Percentiles rank a stretch among this genome's conserved stretches.
Evolutionary conservation across 2,329 filamentous ascomycete species (phyloP).

Genomic region (Colletotrichum tabaci): DNA sequence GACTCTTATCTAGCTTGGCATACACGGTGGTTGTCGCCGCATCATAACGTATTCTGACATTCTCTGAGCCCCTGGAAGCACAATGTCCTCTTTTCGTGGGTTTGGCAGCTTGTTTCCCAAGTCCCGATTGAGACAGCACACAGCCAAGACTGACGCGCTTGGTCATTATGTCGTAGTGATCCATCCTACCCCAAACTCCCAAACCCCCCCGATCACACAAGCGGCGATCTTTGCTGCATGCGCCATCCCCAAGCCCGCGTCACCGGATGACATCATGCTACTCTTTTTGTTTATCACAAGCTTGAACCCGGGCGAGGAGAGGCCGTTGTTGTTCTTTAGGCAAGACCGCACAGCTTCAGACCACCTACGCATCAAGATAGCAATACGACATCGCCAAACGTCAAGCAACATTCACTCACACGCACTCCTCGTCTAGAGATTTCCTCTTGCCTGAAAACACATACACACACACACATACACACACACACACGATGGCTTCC

Average conservation of each 20-base stretch:
- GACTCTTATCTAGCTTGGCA: too few relatives aligned
- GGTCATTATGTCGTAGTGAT: slow-evolving; percentile 20
- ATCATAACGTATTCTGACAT: too few relatives aligned
- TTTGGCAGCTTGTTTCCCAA: background rate
- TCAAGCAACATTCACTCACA: background rate
- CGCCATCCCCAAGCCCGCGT: background rate
- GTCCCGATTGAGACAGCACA: background rate
- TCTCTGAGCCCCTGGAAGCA: background rate
- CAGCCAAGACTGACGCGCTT: background rate
- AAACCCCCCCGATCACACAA: slow-evolving; percentile 16
- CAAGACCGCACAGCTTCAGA: too few relatives aligned
- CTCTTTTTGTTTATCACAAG: slow-evolving; percentile 11
- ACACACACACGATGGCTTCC: slow-evolving; percentile 5
- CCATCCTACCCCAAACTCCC: too few relatives aligned
- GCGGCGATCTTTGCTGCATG: slow-evolving; percentile 32
- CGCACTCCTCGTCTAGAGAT: background rate
- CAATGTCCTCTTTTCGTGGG: background rate
- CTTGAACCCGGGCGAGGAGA: too few relatives aligned
- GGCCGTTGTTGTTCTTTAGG: too few relatives aligned
- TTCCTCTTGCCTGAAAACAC: background rate
- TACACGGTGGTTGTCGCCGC: too few relatives aligned
- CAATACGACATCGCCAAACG: background rate
- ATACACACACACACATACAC: background rate
- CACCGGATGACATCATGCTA: slow-evolving; percentile 35
- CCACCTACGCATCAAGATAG: background rate